phyloP scores from a whole-genome alignment of 129 eudicot genomes.

The Dittrichia graveolens region DNA sequence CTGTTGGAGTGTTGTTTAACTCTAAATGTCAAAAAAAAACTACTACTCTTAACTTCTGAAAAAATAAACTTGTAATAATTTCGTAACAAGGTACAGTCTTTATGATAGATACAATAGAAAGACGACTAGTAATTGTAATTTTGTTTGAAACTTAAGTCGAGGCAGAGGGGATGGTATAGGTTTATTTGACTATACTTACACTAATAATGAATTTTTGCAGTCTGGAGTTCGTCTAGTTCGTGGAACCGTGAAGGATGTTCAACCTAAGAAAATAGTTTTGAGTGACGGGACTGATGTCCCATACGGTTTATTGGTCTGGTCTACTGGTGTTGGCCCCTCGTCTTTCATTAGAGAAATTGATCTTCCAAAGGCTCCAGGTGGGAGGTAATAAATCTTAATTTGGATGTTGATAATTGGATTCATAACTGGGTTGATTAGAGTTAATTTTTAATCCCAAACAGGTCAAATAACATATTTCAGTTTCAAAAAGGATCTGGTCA shows the following conservation, averaged over 20 bases:
- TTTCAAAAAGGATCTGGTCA: neutral
- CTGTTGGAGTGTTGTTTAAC: no score
- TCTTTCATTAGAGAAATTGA: constrained; percentile 61
- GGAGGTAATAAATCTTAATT: constrained; percentile 50
- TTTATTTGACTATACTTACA: neutral
- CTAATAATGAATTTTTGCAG: constrained; percentile 33
- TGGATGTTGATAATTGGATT: neutral
- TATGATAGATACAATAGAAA: neutral
- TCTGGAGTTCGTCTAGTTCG: constrained; percentile 94
- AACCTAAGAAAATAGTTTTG: constrained; percentile 65
- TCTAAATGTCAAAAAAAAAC: no score
- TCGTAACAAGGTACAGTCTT: neutral
- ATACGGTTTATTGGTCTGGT: constrained; percentile 92
- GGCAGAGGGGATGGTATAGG: neutral
- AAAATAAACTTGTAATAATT: neutral
- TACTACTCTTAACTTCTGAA: neutral
- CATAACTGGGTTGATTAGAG: neutral
- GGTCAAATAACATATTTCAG: neutral
- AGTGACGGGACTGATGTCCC: constrained; percentile 90
- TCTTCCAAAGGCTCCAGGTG: constrained; percentile 87
- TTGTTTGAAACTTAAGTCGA: neutral
- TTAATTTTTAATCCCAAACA: neutral
- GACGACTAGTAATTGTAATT: neutral
- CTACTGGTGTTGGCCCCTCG: constrained; percentile 99
- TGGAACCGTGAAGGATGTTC: constrained; percentile 93